Base-by-base conservation (phyloP, 257 asterid genomes). In the Nicotiana obtusifolia region DNA sequence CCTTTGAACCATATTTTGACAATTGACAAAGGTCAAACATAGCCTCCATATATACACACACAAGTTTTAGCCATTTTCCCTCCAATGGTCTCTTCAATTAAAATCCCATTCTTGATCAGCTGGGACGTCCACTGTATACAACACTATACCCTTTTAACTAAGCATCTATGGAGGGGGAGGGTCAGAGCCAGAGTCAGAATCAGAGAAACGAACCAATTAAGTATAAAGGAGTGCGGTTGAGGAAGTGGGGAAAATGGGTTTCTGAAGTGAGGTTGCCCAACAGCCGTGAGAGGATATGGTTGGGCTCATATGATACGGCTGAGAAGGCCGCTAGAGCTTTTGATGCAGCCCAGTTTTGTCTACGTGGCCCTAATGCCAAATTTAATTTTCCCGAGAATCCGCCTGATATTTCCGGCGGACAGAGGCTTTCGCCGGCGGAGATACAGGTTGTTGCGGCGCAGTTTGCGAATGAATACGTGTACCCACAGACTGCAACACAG, bases 231-330 rank as follows among this genome's bases (percentile, higher is more conserved):
- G 81, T 83, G 61, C 64, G 86, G 83, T 11, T 59, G 66, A 69
- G 86, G 26, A 83, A 83, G 30, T 83, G 86, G 86, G 86, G 86
- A 14, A 83, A 83, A 68, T 83, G 77, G 47, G 86, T 83, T 30
- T 83, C 86, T n/a, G 86, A 83, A 37, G 65, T 79, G 33, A 41
- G 86, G 4, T 67, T 83, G 20, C 86, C 83, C 1, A 83, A 83
- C 5, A 83, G 86, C 69, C 33, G 86, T 17, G 86, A 83, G 26
- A 68, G 86, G 30, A 83, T 83, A 49, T 83, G 86, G 86, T 5
- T 83, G 1, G 86, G 86, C 0, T 83, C 86, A 0, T 79, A 65
- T 5, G 83, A 83, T 78, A 59, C 86, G 44, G 83, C 86, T 3
- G 86, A 83, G 13, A 83, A 83, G 65, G 86, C 86, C 3, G 86